Base-by-base conservation (phyloP, 2,329 filamentous ascomycete genomes). In the Knufia petricola region DNA sequence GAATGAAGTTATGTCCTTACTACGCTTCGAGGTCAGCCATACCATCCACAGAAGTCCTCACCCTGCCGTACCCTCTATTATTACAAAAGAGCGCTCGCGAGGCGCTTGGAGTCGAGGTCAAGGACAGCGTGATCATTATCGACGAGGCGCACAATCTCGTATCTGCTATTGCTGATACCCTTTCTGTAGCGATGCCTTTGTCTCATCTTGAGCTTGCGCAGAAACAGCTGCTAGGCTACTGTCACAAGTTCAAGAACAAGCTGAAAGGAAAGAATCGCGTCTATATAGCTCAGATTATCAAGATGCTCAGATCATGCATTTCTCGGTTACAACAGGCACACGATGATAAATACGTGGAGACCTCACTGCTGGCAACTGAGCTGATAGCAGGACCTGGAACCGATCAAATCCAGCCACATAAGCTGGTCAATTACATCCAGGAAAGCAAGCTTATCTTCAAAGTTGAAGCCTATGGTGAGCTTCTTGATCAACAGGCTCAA, bases 141-240 rank as follows among this genome's bases (percentile, higher is more conserved):
- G 92, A 98, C 58, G 92, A 98, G 69, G 92, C 92, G 0, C 92
- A 98, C 63, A 98, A 98, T 61, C 78, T 98, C 46, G 95, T 95
- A 84, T 89, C 95, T 63, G 88, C 90, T 0, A 87, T 98, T 39
- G 79, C 87, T 13, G 84, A 82, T 39, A 92, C 95, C 28, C 82
- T 95, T 63, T 89, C 89, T 0, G 79, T 87, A 0, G 79, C 85
- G 30, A 75, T 96, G 17, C 79, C 78, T 2, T 69, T 94, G 3
- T 70, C 70, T 21, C 88, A 95, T 53, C 70, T 96, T 15, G 78
- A 78, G 43, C 75, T 77, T 50, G 86, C 84, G 2, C 77, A 86
- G 46, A 74, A 75, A 42, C 88, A 94, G 66, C 72, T 98, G 1
- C 83, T 82, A 0, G 72, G 81, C 0, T 98, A 98, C 59, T 79